Conservation (phyloP, 306 rosid genomes). For the Argentina anserina region DNA sequence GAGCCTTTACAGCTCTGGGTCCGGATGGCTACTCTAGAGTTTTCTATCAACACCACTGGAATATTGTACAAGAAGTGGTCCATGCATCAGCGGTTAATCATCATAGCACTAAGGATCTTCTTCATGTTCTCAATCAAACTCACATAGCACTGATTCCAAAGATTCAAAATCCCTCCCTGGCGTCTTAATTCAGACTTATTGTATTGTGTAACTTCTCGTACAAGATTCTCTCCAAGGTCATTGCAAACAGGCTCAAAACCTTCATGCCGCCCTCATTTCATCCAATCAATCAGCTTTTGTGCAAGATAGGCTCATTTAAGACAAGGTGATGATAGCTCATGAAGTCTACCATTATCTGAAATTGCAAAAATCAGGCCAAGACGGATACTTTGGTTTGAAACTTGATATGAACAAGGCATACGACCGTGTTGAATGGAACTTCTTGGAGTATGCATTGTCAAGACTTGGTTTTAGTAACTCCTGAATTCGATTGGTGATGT, state of each 20-base stretch:
- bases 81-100: too few relatives aligned
- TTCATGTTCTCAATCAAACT: accelerated
- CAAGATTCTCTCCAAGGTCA: background rate
- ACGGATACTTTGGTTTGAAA: too few relatives aligned
- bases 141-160: background rate
- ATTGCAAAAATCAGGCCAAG: too few relatives aligned
- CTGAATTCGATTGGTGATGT: too few relatives aligned
- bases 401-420: too few relatives aligned
- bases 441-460: too few relatives aligned
- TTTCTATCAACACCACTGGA: background rate
- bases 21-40: background rate
- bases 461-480: too few relatives aligned
- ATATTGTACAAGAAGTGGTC: background rate
- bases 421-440: too few relatives aligned
- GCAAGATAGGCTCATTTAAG: background rate
- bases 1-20: background rate
- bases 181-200: background rate
- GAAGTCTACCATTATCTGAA: too few relatives aligned
- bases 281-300: background rate
- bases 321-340: background rate
- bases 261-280: background rate
- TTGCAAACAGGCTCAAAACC: background rate
- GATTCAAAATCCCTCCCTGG: accelerated
- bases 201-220: background rate
- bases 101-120: accelerated